phyloP scores from a whole-genome alignment of 1,284 basidiomycete genomes.

The Golubevia pallescens region DNA sequence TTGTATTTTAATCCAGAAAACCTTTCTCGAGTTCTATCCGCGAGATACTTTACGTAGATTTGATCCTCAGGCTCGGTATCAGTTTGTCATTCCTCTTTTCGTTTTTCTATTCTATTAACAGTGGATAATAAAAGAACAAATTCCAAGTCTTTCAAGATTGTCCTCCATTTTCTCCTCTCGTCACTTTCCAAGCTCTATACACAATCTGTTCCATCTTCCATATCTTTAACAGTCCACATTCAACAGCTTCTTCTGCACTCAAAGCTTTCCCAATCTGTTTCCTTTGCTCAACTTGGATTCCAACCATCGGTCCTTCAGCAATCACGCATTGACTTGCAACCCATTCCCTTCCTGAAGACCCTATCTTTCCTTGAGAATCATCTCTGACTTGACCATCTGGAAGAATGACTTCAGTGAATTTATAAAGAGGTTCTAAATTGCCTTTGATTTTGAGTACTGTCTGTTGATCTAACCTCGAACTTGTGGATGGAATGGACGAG shows the following conservation, averaged over 20 bases:
- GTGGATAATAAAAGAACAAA: no score
- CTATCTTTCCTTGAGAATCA: background rate
- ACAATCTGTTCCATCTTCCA: slow-evolving; percentile 19
- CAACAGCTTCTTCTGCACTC: slow-evolving; percentile 4
- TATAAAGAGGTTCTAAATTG: slow-evolving; percentile 5
- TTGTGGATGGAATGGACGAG: no score
- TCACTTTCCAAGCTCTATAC: no score
- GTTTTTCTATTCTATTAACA: no score
- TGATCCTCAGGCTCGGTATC: no score
- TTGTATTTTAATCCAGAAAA: no score
- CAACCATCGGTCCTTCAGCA: background rate
- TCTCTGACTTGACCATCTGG: slow-evolving; percentile 1
- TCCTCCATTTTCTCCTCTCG: no score
- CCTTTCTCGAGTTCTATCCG: no score
- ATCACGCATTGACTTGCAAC: background rate
- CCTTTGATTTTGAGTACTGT: slow-evolving; percentile 13
- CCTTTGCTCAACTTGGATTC: no score
- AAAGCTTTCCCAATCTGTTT: slow-evolving; percentile 8
- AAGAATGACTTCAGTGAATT: slow-evolving; percentile 27
- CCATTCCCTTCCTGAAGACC: background rate
- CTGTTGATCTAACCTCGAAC: background rate
- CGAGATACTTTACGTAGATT: no score
- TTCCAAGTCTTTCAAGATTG: no score
- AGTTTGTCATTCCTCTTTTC: no score
- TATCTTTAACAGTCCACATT: slow-evolving; percentile 9